Base-by-base conservation (phyloP, 2,329 filamentous ascomycete species). In the Hypocreales sp. region DNA sequence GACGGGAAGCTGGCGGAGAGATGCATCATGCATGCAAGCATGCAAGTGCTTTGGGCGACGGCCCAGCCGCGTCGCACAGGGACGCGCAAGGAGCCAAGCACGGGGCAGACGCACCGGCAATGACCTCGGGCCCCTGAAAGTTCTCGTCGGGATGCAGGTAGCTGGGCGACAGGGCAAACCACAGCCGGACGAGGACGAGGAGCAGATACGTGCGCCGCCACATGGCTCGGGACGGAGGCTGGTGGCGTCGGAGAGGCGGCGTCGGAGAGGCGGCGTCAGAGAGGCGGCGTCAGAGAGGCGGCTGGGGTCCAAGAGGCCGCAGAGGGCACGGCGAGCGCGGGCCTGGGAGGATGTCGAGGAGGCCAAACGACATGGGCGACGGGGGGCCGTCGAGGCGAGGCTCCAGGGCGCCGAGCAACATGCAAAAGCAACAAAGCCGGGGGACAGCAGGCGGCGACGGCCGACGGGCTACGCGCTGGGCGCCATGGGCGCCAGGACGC, bases 61-160 rank as follows among this genome's bases (percentile, higher is more conserved):
- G n/a, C n/a, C n/a, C n/a, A n/a, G n/a, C n/a, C n/a, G n/a, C n/a
- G n/a, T n/a, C n/a, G n/a, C n/a, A n/a, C n/a, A n/a, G n/a, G n/a
- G n/a, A n/a, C n/a, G n/a, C n/a, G n/a, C n/a, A n/a, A n/a, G n/a
- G n/a, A n/a, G n/a, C n/a, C n/a, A n/a, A n/a, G n/a, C n/a, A n/a
- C n/a, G n/a, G n/a, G n/a, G n/a, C 10, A 32, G 8, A 58, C 75
- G 40, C 71, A 94, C 87, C 87, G 46, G 87, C 86, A 46, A 95
- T 90, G 38, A 95, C 78, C 61, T 98, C 90, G 11, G 90, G 90
- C 20, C 90, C 90, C 58, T 98, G 90, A 46, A 98, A 98, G 61
- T 95, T 90, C 65, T 98, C 90, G 59, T 98, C 90, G 5, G 90
- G 90, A 53, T 98, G 90, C 25, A 98, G 71, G 54, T 98, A 98